These are phyloP conservation scores for Dioszegia aurantiaca DNA, from an alignment of 768 basidiomycete species.

Conservation along the genomic window DNA sequence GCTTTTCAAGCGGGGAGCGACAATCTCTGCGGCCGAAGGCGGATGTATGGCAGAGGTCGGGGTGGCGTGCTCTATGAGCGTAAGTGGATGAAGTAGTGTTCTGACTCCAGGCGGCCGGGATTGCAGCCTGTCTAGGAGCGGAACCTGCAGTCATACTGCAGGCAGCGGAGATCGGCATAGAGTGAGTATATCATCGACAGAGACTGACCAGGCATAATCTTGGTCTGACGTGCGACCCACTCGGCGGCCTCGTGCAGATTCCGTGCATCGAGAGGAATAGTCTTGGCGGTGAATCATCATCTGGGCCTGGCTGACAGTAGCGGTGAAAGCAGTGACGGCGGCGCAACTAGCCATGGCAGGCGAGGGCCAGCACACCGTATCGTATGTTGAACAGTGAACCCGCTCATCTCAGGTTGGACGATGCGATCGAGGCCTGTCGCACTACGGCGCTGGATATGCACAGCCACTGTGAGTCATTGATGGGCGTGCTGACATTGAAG, in stretches of 20 bases:
- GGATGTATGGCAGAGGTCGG: slow-evolving; percentile 66
- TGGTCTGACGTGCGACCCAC: slow-evolving; percentile 79
- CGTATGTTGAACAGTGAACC: slow-evolving; percentile 22
- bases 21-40: slow-evolving; percentile 93
- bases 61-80: slow-evolving; percentile 94
- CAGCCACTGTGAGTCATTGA: slow-evolving; percentile 26
- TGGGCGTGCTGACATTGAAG: slow-evolving; percentile 11
- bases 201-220: slow-evolving; percentile 18
- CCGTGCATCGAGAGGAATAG: slow-evolving; percentile 78
- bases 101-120: slow-evolving; percentile 64
- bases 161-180: slow-evolving; percentile 85
- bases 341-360: slow-evolving; percentile 93
- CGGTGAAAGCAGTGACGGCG: slow-evolving; percentile 53
- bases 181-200: slow-evolving; percentile 24
- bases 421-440: slow-evolving; percentile 93
- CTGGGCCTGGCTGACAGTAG: slow-evolving; percentile 13
- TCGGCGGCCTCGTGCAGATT: slow-evolving; percentile 80
- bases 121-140: slow-evolving; percentile 92
- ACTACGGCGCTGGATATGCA: slow-evolving; percentile 63
- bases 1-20: slow-evolving; percentile 95
- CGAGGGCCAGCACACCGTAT: slow-evolving; percentile 63
- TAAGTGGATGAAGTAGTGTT: slow-evolving; percentile 11
- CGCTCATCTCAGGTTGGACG: slow-evolving; percentile 60
- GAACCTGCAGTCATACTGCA: slow-evolving; percentile 49
- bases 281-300: slow-evolving; percentile 37